Evolutionary conservation across 2,329 filamentous ascomycete genomes (phyloP).

Genomic region (Xylariaceae sp.): DNA sequence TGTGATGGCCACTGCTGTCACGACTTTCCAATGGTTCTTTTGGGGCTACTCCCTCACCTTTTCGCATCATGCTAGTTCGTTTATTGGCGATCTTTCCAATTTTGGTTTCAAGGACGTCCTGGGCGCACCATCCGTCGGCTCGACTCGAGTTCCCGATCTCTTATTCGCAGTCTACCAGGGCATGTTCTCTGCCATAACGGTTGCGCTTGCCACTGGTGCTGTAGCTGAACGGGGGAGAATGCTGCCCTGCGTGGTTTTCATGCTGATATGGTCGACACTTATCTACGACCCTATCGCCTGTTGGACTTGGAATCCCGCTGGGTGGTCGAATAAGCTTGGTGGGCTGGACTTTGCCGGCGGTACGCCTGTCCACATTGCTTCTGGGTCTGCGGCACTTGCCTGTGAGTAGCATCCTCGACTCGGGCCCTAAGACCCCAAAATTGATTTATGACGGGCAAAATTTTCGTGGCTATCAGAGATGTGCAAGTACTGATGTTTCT

Average conservation of each 20-base stretch:
- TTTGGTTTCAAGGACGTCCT: constrained; percentile 76
- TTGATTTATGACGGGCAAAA: no score
- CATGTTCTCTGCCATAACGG: constrained; percentile 84
- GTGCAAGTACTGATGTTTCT: constrained; percentile 8
- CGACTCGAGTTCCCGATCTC: constrained; percentile 70
- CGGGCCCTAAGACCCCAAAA: not conserved
- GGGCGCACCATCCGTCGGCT: constrained; percentile 70
- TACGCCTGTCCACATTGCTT: constrained; percentile 85
- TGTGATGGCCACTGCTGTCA: constrained; percentile 78
- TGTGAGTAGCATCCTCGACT: constrained; percentile 37
- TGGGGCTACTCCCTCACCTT: constrained; percentile 84
- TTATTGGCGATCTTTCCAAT: constrained; percentile 75
- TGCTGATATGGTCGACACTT: constrained; percentile 86
- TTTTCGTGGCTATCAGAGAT: no score
- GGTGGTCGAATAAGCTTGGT: constrained; percentile 77
- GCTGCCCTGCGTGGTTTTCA: constrained; percentile 84
- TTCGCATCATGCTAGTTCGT: constrained; percentile 71
- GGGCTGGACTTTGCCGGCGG: constrained; percentile 87
- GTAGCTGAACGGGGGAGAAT: constrained; percentile 84
- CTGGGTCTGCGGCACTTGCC: constrained; percentile 76
- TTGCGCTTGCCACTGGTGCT: constrained; percentile 79
- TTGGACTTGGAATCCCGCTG: constrained; percentile 86
- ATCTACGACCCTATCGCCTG: constrained; percentile 92
- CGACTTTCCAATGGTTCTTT: constrained; percentile 92
- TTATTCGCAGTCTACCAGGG: constrained; percentile 83